Evolutionary conservation across 2,329 filamentous ascomycete genomes (phyloP), one percentile per base, ranked within the genome.

Genomic region (Aspergillus aculeatus): DNA sequence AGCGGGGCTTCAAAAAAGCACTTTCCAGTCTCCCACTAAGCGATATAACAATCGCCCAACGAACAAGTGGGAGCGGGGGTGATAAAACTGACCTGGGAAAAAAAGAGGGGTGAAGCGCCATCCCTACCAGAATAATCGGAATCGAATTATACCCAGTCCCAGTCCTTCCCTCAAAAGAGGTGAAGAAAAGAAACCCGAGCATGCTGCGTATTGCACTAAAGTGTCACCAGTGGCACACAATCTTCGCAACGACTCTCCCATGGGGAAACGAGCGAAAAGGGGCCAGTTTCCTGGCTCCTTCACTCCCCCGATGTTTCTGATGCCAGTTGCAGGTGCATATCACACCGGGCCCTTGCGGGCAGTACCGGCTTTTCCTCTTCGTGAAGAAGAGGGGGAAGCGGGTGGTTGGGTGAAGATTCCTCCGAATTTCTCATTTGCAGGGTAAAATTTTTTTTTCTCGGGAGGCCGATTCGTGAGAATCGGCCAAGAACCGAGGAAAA

Each of bases 371-470:
- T 11, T 38, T 59, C 55, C 49, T 41, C 38, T 19, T 66, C 47
- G 58, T 59, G 60, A 61, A 64, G 64, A 62, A 69, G 67, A 67
- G 67, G 70, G 71, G 73, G 73, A 72, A 76, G 61, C 66, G 67
- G 62, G 57, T 60, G 54, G 58, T 64, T 63, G 73, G 57, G 76
- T 92, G 90, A 91, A 93, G 90, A 93, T 88, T 95, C 90, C 91
- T 95, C 91, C 91, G 91, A 95, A 94, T 95, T 95, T 95, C 91
- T 92, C 91, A 93, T 92, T 92, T 93, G 91, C 91, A 80, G 12
- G 32, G 78, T 64, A 61, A 50, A 41, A 65, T 59, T 68, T 4
- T 66, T 59, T 68, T 4, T 23, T 64, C 16, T n/a, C 38, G 38
- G 38, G 38, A 44, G 48, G 47, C 10, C 47, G 62, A 59, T 44